Conservation (phyloP, 2,329 filamentous ascomycete species). For the Monilinia polystroma region DNA sequence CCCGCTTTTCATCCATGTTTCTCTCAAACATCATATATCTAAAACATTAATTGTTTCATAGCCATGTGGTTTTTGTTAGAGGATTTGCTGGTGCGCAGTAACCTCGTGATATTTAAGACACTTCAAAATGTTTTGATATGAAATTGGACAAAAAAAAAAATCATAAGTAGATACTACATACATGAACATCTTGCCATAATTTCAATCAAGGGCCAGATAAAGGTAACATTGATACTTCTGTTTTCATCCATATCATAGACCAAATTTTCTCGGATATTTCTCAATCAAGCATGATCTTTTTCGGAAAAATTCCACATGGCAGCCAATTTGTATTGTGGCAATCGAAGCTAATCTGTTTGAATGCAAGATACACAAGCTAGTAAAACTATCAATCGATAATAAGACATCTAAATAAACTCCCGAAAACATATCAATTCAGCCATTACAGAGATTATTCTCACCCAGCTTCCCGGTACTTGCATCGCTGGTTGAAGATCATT, state of each 20-base stretch:
- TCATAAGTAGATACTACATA: neutral
- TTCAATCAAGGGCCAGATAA: too few species aligned
- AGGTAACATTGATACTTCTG: neutral
- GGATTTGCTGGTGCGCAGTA: too few species aligned
- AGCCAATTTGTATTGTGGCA: neutral
- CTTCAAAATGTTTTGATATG: neutral
- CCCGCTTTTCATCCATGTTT: neutral
- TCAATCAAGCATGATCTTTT: neutral
- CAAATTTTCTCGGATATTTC: neutral
- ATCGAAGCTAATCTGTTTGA: conserved; percentile 6
- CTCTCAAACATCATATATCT: neutral
- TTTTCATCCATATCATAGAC: neutral
- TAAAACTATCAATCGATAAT: conserved; percentile 16
- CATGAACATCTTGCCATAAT: neutral
- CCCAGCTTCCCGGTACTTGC: neutral
- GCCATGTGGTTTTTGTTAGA: neutral
- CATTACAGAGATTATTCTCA: neutral
- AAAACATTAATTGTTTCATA: conserved; percentile 7
- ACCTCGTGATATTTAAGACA: too few species aligned
- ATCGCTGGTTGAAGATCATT: neutral
- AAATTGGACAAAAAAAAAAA: neutral
- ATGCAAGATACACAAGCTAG: conserved; percentile 11
- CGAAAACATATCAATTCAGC: neutral
- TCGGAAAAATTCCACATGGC: neutral
- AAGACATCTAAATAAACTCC: neutral